Evolutionary conservation across 164 flowering plant genomes (phyloP), one percentile per base, ranked within the genome.

Genomic region (Echeveria elegans): DNA sequence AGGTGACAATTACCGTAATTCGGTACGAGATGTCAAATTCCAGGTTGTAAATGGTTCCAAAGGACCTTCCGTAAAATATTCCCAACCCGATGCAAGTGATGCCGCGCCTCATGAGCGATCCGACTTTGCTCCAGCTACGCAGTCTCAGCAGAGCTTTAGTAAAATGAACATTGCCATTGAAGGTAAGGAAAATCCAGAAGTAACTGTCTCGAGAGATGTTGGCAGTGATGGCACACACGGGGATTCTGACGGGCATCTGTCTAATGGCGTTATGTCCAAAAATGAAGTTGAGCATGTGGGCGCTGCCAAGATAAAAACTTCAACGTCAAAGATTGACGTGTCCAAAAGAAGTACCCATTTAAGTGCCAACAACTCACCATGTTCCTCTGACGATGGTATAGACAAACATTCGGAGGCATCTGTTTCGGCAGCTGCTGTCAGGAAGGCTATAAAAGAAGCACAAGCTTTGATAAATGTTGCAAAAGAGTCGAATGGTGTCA

Each of bases 391-490:
- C 66, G 85, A 83, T 66, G 83, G 82, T 38, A 60, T 80, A 43
- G 80, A 85, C 67, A 59, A 64, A 40, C 79, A 83, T 77, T 80
- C 91, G 61, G 85, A 68, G 66, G 86, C 86, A 37, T 86, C 85
- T 71, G 72, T 78, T 68, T 83, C 83, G 59, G 80, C 80, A 26
- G 81, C 82, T 63, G 85, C 88, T 37, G 71, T 86, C 71, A 80
- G 66, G 68, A 77, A 76, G 75, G 91, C 88, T 66, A 77, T 86
- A 53, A 81, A 78, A 48, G 76, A 82, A 74, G 88, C 91, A 69
- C 85, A 81, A 68, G 81, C 69, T 58, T 78, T 72, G 70, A 82
- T 85, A 29, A 75, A 75, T 68, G n/a, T 80, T 31, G 87, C 85
- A 9, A 86, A 82, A 73, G 80, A 77, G 62, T 66, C 72, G 36